These are phyloP conservation scores for Domatiomyces catenatus DNA, from an alignment of 2,329 filamentous ascomycete species.

Conservation along the genomic window DNA sequence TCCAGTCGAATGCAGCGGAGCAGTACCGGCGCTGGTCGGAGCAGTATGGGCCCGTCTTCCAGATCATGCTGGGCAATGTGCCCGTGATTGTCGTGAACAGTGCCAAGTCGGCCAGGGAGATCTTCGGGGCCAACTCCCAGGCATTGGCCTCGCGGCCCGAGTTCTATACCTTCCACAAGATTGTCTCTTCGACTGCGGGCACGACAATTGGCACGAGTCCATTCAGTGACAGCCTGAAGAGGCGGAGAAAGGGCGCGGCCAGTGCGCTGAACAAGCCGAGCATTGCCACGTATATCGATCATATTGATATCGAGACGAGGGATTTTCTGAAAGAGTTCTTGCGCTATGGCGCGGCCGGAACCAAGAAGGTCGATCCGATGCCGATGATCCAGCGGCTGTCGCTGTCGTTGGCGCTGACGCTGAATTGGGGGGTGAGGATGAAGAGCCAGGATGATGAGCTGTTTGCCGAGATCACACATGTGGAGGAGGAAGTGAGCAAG, in stretches of 20 bases:
- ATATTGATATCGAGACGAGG: constrained; percentile 47
- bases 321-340: constrained; percentile 48
- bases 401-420: constrained; percentile 45
- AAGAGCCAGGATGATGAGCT: constrained; percentile 42
- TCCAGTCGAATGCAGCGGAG: constrained; percentile 40
- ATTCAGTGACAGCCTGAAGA: constrained; percentile 49
- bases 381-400: constrained; percentile 52
- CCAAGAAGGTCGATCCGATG: constrained; percentile 45
- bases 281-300: constrained; percentile 46
- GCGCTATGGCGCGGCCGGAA: constrained; percentile 41
- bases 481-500: constrained; percentile 45
- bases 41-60: constrained; percentile 37
- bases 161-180: constrained; percentile 46
- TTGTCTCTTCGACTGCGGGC: constrained; percentile 37
- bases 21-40: constrained; percentile 42
- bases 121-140: constrained; percentile 40
- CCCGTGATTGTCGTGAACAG: constrained; percentile 43
- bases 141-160: constrained; percentile 41
- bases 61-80: constrained; percentile 43
- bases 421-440: constrained; percentile 53
- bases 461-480: constrained; percentile 48
- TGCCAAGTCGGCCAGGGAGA: constrained; percentile 34
- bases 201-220: constrained; percentile 55
- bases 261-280: constrained; percentile 51
- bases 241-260: constrained; percentile 49